Percentiles rank a stretch among this genome's conserved stretches.
Evolutionary conservation across 2,329 filamentous ascomycete genomes (phyloP).

Genomic region (Ophiostoma perfectum): DNA sequence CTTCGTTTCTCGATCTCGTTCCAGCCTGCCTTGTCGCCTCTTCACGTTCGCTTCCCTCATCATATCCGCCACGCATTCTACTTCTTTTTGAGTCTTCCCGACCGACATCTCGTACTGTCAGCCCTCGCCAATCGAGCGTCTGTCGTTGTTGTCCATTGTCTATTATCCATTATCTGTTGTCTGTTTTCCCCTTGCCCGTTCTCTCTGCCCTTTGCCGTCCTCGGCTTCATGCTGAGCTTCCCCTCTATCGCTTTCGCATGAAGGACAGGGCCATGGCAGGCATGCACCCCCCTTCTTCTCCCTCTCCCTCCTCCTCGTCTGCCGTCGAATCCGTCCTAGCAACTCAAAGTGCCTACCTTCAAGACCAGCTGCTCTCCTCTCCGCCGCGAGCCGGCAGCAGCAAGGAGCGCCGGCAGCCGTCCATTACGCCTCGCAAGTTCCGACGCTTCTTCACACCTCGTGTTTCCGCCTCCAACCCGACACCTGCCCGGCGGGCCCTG

Average conservation of each 20-base stretch:
- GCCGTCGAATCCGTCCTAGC: slow-evolving; percentile 14
- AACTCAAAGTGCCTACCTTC: slow-evolving; percentile 2
- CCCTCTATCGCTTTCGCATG: neutral
- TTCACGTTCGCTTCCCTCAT: neutral
- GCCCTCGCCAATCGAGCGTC: neutral
- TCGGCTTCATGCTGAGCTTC: neutral
- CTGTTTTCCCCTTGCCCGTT: neutral
- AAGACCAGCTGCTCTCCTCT: slow-evolving; percentile 26
- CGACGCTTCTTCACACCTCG: slow-evolving; percentile 49
- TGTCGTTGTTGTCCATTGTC: neutral
- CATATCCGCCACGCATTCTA: neutral
- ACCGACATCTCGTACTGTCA: neutral
- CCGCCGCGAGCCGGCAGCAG: slow-evolving; percentile 28
- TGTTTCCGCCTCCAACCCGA: slow-evolving; percentile 35
- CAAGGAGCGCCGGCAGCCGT: slow-evolving; percentile 47
- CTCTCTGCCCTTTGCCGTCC: slow-evolving; percentile 6
- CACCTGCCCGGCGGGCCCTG: slow-evolving; percentile 38
- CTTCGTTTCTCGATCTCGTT: neutral
- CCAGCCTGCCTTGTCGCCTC: neutral
- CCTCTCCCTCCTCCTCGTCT: slow-evolving; percentile 16
- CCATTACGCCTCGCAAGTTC: slow-evolving; percentile 52
- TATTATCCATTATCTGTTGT: neutral
- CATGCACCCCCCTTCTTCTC: slow-evolving; percentile 10
- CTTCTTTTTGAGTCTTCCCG: slow-evolving; percentile 1
- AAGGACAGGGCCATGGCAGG: slow-evolving; percentile 27